Conservation (phyloP, 2,329 filamentous ascomycete genomes). For the Fusarium staphyleae region DNA sequence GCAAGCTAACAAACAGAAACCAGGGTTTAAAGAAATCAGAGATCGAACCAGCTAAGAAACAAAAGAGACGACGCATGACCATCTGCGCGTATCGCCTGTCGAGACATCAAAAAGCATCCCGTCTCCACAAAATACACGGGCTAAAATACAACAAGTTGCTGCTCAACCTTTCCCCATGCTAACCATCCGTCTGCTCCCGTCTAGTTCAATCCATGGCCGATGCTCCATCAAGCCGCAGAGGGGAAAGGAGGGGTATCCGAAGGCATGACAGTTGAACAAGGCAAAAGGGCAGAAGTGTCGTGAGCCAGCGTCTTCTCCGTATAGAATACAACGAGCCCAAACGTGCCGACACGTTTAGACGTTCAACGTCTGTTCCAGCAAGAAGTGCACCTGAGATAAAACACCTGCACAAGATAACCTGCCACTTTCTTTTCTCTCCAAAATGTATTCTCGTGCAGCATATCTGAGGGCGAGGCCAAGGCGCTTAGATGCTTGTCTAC, state of each 20-base stretch:
- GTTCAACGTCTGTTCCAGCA: slow-evolving; percentile 25
- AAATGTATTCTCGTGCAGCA: slow-evolving; percentile 24
- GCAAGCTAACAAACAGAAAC: slow-evolving; percentile 37
- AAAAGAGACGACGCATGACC: slow-evolving; percentile 45
- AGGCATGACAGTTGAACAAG: slow-evolving; percentile 37
- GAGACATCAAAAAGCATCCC: slow-evolving; percentile 45
- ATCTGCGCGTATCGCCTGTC: slow-evolving; percentile 41
- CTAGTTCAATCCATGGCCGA: slow-evolving; percentile 44
- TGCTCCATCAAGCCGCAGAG: slow-evolving; percentile 44
- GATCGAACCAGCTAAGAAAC: slow-evolving; percentile 51
- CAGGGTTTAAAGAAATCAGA: slow-evolving; percentile 44
- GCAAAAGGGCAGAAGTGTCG: slow-evolving; percentile 31
- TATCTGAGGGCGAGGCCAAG: slow-evolving; percentile 23
- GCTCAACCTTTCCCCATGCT: slow-evolving; percentile 39
- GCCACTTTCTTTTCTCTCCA: slow-evolving; percentile 33
- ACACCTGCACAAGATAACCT: slow-evolving; percentile 30
- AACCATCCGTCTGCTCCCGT: slow-evolving; percentile 46
- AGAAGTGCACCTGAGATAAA: slow-evolving; percentile 21
- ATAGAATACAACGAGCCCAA: slow-evolving; percentile 44
- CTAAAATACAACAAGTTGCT: slow-evolving; percentile 52
- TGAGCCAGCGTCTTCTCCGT: slow-evolving; percentile 29
- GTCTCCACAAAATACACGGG: slow-evolving; percentile 44
- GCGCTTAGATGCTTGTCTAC: slow-evolving; percentile 6
- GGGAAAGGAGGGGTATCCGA: slow-evolving; percentile 40
- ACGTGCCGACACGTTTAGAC: slow-evolving; percentile 34